Evolutionary conservation across 1,284 basidiomycete species (phyloP).

Genomic region (Mycena citricolor): DNA sequence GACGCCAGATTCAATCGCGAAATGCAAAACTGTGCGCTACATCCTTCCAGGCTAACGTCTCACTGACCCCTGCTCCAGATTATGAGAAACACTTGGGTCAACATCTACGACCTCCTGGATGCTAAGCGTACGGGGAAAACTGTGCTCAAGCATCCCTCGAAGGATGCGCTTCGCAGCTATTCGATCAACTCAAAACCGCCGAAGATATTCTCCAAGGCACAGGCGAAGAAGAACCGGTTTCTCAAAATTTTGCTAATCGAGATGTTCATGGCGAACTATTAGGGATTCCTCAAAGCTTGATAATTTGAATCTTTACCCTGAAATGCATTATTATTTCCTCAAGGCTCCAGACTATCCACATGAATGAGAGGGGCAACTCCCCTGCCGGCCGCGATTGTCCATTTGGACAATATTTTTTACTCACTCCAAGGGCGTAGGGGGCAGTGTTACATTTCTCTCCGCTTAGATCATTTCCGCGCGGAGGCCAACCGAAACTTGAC

Average conservation of each 20-base stretch:
- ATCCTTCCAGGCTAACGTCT: background rate
- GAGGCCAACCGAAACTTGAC: no score
- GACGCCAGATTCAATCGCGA: background rate
- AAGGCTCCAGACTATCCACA: no score
- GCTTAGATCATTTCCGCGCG: no score
- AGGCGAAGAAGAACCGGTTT: constrained; percentile 4
- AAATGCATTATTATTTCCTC: no score
- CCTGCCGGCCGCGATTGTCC: no score
- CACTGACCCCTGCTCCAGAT: background rate
- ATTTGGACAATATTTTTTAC: no score
- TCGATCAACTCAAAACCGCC: background rate
- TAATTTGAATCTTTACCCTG: no score
- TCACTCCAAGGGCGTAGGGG: no score
- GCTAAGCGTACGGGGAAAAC: background rate
- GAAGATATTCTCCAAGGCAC: background rate
- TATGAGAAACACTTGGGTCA: background rate
- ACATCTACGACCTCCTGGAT: constrained; percentile 2
- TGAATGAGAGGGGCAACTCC: no score
- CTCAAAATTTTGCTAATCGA: background rate
- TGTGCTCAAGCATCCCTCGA: background rate
- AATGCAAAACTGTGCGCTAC: background rate
- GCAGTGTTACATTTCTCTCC: no score
- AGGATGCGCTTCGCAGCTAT: background rate
- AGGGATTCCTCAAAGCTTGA: no score
- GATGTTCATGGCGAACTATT: constrained; percentile 9